Base-by-base conservation (phyloP, 768 basidiomycete species). In the Mycena polygramma region DNA sequence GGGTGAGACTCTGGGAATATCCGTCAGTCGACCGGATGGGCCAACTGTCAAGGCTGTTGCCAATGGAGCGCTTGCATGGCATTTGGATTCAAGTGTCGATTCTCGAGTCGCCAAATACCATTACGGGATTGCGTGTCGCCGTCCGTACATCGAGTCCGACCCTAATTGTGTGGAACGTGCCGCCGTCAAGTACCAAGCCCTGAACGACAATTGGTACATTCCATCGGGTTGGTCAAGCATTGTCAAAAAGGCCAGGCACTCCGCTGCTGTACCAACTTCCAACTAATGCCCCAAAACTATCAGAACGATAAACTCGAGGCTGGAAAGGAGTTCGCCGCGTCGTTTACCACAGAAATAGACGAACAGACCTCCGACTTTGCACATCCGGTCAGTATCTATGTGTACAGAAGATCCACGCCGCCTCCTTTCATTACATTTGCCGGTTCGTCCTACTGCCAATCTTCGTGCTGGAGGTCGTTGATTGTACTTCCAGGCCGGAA, bases 21-120 rank as follows among this genome's bases (percentile, higher is more conserved):
- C 69, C 7, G 72, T 73, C 36, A 73, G 60, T 45, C 71, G 74
- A 39, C 79, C 77, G 4, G 78, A 77, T 52, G 79, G 74, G 0
- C 73, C 71, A 0, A 72, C 74, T 6, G 70, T 74, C 35, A 80
- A 80, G 46, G 79, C 77, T 0, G 75, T 80, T 6, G 73, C 79
- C 3, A 78, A 79, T 49, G 79, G 79, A 2, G 79, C 79, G 5
- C 57, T 80, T 4, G 70, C 75, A 7, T 80, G 79, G 79, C 74
- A 80, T 53, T 22, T 79, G 19, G 70, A 77, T 36, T 71, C 77
- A 8, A 76, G 73, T 49, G 76, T 80, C 15, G 24, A 59, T 26
- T 57, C 73, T 2, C 72, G 78, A 26, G 64, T 79, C 22, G 71
- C 79, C 19, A 77, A 75, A 49, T 71, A 55, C 14, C 75, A 77